Base-by-base conservation (phyloP, 2,329 filamentous ascomycete genomes). In the Emericellopsis cladophorae region DNA sequence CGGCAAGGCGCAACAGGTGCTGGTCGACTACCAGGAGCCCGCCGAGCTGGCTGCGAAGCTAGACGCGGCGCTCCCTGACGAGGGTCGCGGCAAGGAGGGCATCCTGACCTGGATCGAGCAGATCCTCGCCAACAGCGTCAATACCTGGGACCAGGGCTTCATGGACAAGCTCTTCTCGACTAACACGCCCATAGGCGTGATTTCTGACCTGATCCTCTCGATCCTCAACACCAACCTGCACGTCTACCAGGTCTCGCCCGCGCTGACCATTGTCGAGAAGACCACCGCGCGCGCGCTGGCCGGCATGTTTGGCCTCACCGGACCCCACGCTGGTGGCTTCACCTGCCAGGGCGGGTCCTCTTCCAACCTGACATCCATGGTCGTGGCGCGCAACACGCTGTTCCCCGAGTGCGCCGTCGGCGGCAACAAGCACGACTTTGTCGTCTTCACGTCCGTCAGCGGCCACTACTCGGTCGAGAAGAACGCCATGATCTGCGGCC, bases 91-190 rank as follows among this genome's bases (percentile, higher is more conserved):
- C 1, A 83, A 83, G 50, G 74, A 84, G 35, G 90, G 89, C 0
- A 65, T 95, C 26, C 65, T 95, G 23, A 70, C 77, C 29, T 76
- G 76, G 4, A 72, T 94, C 36, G 66, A 78, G 48, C 74, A 79
- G 45, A 70, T 95, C 16, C 68, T 96, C 34, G 71, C 76, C 47
- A 88, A 93, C 60, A 92, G 84, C 54, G 90, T 96, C 54, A 98
- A 98, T 63, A 95, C 90, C n/a, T 96, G 89, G 85, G 84, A 94
- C 54, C 89, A 95, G 61, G 90, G 90, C 10, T 98, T 96, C 61
- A 64, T 96, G 54, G 89, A 95, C 63, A 96, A 98, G 65, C 69
- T 96, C 15, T 96, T 95, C 60, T 78, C 84, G n/a, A 82, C 81
- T 48, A 93, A 86, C 32, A 92, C 92, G 54, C 82, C 90, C 34